phyloP scores from a whole-genome alignment of 176 grass and related monocot genomes.

The Ananas comosus region DNA sequence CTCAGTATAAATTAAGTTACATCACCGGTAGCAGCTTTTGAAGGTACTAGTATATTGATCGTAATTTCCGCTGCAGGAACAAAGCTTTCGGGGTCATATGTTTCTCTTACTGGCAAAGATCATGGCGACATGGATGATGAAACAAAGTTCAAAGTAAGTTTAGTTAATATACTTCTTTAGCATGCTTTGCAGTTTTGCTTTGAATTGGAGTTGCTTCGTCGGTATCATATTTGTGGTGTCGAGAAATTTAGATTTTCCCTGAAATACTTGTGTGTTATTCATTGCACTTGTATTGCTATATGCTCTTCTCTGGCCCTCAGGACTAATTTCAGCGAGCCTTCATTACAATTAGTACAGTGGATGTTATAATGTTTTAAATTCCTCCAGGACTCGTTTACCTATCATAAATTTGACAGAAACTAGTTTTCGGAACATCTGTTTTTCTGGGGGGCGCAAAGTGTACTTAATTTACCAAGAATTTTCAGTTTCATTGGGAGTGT shows the following conservation, averaged over 20 bases:
- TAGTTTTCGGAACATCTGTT: no score
- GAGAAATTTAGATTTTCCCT: not conserved
- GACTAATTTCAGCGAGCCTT: no score
- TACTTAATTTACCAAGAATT: no score
- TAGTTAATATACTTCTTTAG: not conserved
- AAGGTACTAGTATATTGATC: slow-evolving; percentile 4
- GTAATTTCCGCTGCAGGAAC: slow-evolving; percentile 32
- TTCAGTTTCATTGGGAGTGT: no score
- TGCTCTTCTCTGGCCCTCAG: no score
- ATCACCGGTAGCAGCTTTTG: not conserved
- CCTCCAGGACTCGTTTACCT: no score
- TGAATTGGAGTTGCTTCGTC: slow-evolving; percentile 1
- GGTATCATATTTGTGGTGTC: not conserved
- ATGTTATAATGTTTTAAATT: no score
- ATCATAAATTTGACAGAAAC: no score
- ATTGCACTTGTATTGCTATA: not conserved
- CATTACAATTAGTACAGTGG: no score
- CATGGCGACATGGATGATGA: slow-evolving; percentile 20
- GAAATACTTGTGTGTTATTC: not conserved
- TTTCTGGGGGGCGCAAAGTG: no score
- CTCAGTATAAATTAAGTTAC: not conserved
- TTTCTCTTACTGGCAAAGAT: slow-evolving; percentile 35
- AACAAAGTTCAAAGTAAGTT: slow-evolving; percentile 25
- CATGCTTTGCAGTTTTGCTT: not conserved
- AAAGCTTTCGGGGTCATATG: slow-evolving; percentile 25